phyloP scores from a whole-genome alignment of 2,329 filamentous ascomycete species.

The Xylariaceae sp. region DNA sequence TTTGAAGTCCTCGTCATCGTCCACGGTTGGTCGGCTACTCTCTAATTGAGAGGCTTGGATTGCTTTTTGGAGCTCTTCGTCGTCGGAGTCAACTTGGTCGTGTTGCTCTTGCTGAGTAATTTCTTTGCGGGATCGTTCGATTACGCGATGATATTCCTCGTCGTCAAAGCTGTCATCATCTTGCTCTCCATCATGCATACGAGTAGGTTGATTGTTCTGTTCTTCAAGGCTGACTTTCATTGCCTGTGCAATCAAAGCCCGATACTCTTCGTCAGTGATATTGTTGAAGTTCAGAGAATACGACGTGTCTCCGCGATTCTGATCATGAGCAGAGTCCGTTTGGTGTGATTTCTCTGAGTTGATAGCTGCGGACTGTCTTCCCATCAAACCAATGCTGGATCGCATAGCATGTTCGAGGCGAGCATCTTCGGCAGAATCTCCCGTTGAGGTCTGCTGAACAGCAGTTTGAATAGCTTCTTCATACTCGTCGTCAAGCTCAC shows the following conservation, averaged over 20 bases:
- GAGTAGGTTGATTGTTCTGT: conserved; percentile 20
- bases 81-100: conserved; percentile 33
- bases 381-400: conserved; percentile 61
- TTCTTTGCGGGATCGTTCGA: conserved; percentile 25
- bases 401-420: conserved; percentile 70
- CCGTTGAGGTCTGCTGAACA: conserved; percentile 65
- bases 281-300: conserved; percentile 36
- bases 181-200: conserved; percentile 21
- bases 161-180: conserved; percentile 18
- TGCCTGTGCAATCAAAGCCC: conserved; percentile 52
- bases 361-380: conserved; percentile 24
- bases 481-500: conserved; percentile 54
- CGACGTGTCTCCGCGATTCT: conserved; percentile 9
- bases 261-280: conserved; percentile 56
- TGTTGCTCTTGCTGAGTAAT: conserved; percentile 23
- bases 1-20: conserved; percentile 41
- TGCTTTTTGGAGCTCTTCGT: conserved; percentile 37
- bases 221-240: conserved; percentile 48
- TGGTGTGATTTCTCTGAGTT: conserved; percentile 16
- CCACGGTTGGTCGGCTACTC: conserved; percentile 9
- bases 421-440: conserved; percentile 65
- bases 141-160: conserved; percentile 19
- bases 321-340: conserved; percentile 10
- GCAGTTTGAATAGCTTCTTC: conserved; percentile 69
- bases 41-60: conserved; percentile 39